phyloP scores from a whole-genome alignment of 1,284 basidiomycete species.

The Cutaneotrichosporon spelunceum region DNA sequence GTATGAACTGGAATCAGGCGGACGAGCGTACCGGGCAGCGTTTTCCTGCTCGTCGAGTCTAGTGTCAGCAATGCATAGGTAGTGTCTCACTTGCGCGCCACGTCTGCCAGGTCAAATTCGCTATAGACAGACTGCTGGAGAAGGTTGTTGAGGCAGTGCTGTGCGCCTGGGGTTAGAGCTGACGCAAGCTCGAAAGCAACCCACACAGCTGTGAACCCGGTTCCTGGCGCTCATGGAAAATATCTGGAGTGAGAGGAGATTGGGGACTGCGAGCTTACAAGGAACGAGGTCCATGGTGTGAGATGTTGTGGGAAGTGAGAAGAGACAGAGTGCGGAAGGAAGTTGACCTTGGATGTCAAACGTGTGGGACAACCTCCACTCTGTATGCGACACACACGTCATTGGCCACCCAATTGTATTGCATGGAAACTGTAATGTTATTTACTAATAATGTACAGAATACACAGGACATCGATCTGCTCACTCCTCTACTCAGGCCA shows the following conservation, averaged over 20 bases:
- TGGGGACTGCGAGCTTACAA: no score
- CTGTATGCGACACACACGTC: constrained; percentile 3
- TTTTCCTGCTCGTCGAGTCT: constrained; percentile 55
- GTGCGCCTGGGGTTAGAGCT: constrained; percentile 42
- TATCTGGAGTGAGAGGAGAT: constrained; percentile 34
- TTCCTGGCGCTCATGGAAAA: constrained; percentile 51
- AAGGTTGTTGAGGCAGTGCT: constrained; percentile 55
- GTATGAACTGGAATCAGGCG: constrained; percentile 56
- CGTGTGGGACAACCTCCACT: constrained; percentile 6
- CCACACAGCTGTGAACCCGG: constrained; percentile 51
- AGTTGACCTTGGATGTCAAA: background rate
- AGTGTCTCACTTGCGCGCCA: constrained; percentile 61
- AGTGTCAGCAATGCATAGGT: constrained; percentile 1
- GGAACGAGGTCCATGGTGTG: constrained; percentile 19
- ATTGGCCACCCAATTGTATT: constrained; percentile 5
- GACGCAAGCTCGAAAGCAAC: background rate
- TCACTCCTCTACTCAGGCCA: background rate
- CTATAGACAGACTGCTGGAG: constrained; percentile 60
- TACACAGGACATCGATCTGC: background rate
- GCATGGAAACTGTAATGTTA: background rate
- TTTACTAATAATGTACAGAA: background rate
- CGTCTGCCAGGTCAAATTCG: constrained; percentile 76
- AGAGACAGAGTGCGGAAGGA: background rate
- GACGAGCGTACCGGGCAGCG: constrained; percentile 35
- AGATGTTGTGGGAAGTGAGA: background rate